Base-by-base conservation (phyloP, 2,329 filamentous ascomycete species). In the Claviceps humidiphila region DNA sequence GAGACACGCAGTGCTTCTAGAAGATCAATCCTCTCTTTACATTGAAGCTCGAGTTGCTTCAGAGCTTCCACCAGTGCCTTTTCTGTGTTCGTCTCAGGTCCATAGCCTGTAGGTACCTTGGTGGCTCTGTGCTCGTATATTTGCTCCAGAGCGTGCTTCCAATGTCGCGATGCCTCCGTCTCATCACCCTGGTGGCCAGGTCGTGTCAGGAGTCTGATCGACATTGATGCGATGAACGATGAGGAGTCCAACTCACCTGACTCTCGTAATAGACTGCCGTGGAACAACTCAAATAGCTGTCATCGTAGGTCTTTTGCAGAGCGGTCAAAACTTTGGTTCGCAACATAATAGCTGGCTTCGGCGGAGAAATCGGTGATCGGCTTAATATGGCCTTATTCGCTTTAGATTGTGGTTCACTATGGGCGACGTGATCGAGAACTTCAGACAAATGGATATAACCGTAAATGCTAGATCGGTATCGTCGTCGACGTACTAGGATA, bases 301-400 rank as follows among this genome's bases (percentile, higher is more conserved):
- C 89, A 72, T 97, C 91, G 71, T 97, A 97, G 52, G 89, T 95
- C 78, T 95, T 96, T 72, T 97, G 91, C 68, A 96, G 81, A 56
- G 82, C 82, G 68, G 85, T 82, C 64, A 82, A 76, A 56, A 68
- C 68, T 63, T 69, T 75, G 64, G 70, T 76, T 61, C 71, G 72
- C 66, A 75, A 74, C 77, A 80, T 80, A 59, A 63, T 71, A 67
- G 58, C 58, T 53, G 8, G 37, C 47, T 2, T 45, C 41, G 45
- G 40, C 40, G 49, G 26, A 34, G 8, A 20, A 51, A 34, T 20
- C 44, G 44, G 4, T 24, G 30, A 30, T 14, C 41, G 43, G 13
- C 14, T 41, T 41, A 13, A 34, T 26, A 20, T 6, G 17, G 22
- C 22, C 13, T 14, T 14, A 4, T 30, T 24, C 14, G 42, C 9